Conservation (phyloP, 108 stramenopile genomes). For the Cylindrotheca closterium region DNA sequence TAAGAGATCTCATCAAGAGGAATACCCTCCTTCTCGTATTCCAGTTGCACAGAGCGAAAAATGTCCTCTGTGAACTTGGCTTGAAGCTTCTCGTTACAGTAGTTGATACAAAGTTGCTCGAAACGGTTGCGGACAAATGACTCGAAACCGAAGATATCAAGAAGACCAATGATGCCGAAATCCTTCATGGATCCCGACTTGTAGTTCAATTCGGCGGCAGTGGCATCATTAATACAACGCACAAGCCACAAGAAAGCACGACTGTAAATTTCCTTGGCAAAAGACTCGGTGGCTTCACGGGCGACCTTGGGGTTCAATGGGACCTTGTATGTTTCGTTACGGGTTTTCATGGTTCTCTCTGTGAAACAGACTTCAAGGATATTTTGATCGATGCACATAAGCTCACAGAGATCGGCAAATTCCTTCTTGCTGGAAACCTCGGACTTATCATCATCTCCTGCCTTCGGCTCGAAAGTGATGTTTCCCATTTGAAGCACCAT, state of each 20-base stretch:
- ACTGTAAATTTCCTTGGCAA: slow-evolving; percentile 91
- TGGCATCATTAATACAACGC: slow-evolving; percentile 75
- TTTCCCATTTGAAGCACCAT: slow-evolving; percentile 90
- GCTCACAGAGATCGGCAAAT: slow-evolving; percentile 62
- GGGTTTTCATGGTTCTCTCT: slow-evolving; percentile 75
- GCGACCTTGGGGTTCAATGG: slow-evolving; percentile 70
- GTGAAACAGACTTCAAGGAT: slow-evolving; percentile 73
- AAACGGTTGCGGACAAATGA: slow-evolving; percentile 87
- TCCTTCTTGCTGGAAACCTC: slow-evolving; percentile 45
- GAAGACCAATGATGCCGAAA: slow-evolving; percentile 87
- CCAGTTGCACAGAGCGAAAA: slow-evolving; percentile 84
- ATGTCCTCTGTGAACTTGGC: slow-evolving; percentile 91
- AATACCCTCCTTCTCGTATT: slow-evolving; percentile 95
- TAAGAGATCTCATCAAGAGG: slow-evolving; percentile 84
- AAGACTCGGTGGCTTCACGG: slow-evolving; percentile 83
- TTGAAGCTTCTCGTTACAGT: slow-evolving; percentile 92
- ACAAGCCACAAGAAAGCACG: slow-evolving; percentile 84
- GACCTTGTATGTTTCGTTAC: slow-evolving; percentile 80
- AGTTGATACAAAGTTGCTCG: slow-evolving; percentile 93
- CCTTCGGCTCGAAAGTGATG: slow-evolving; percentile 60
- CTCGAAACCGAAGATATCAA: slow-evolving; percentile 99
- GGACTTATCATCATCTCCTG: slow-evolving; percentile 66
- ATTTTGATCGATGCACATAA: slow-evolving; percentile 66
- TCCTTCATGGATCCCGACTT: slow-evolving; percentile 33
- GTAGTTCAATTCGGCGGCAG: slow-evolving; percentile 54